Evolutionary conservation across 257 asterid genomes (phyloP), one percentile per base, ranked within the genome.

Genomic region (Solanum raphanifolium): DNA sequence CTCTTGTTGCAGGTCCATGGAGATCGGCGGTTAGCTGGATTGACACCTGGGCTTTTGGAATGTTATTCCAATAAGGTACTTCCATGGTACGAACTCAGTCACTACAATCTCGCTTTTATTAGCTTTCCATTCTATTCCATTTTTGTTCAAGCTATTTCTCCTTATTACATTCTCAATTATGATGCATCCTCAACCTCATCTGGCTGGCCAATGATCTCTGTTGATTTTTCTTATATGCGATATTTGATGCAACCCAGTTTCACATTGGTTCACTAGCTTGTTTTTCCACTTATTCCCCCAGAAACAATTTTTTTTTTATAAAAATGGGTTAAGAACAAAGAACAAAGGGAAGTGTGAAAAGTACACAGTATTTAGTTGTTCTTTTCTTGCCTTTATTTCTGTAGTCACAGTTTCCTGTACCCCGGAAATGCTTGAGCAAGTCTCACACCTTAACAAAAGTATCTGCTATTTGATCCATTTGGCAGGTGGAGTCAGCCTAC

Each of bases 21-120:
- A 90, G 91, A 94, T 93, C 87, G 82, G 48, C 89, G 82, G 83
- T 90, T 95, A 84, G 91, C 81, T 83, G 89, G 90, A 87, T 83
- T 86, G 89, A 90, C 92, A 88, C 81, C 92, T 91, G 83, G 91
- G 90, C 96, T 97, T 92, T 94, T 96, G 92, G 98, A 96, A 88
- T 92, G 93, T 88, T 97, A 94, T 90, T 91, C 95, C 71, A 73
- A 87, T 65, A 94, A 91, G 93, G 92, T 97, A 89, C 92, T 97
- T 91, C 98, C 98, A 72, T 94, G 99, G 99, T 95, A 91, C 90
- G 94, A 78, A 46, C 43, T 5, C 86, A 52, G 58, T 82, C 71
- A 29, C 60, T 82, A 29, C 25, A 46, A 29, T 82, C 27, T 31
- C 21, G 2, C 25, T 12, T 48, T 48, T 82, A 31, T 48, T 27